These are phyloP conservation scores for Leccinum disarticulatum DNA, from an alignment of 768 basidiomycete genomes.

Conservation along the genomic window DNA sequence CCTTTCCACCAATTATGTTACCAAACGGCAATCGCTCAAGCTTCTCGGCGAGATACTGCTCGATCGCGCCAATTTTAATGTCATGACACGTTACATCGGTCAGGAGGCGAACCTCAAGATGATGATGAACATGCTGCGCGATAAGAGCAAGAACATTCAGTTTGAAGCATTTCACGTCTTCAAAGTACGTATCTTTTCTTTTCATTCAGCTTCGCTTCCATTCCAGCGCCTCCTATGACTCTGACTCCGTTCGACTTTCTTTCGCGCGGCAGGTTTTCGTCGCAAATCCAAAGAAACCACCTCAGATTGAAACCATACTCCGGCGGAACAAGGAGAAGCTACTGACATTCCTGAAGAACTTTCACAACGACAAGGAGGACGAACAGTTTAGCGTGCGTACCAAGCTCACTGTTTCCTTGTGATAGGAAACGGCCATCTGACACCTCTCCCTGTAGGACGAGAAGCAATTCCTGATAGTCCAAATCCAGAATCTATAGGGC, in stretches of 20 bases:
- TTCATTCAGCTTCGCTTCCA: neutral
- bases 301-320: slow-evolving; percentile 89
- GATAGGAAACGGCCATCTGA: neutral
- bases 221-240: neutral
- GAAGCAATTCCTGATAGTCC: slow-evolving; percentile 93
- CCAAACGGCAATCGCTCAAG: slow-evolving; percentile 98
- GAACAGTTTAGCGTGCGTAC: slow-evolving; percentile 85
- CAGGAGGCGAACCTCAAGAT: slow-evolving; percentile 96
- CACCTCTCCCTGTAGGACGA: slow-evolving; percentile 56
- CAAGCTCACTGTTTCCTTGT: neutral
- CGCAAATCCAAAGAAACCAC: slow-evolving; percentile 98
- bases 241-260: neutral
- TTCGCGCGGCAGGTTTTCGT: slow-evolving; percentile 83
- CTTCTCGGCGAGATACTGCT: slow-evolving; percentile 96
- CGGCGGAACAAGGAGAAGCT: slow-evolving; percentile 94
- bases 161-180: slow-evolving; percentile 99
- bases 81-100: slow-evolving; percentile 97
- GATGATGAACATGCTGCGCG: slow-evolving; percentile 99
- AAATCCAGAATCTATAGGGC: slow-evolving; percentile 76
- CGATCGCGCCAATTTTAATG: slow-evolving; percentile 95
- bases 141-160: slow-evolving; percentile 99
- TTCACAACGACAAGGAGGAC: slow-evolving; percentile 99
- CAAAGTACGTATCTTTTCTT: slow-evolving; percentile 62
- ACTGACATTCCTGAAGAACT: slow-evolving; percentile 81
- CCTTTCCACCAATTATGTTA: slow-evolving; percentile 94